Evolutionary conservation across 1,139 yeast genomes (phyloP), one percentile per base, ranked within the genome.

Genomic region (Candida sp.): DNA sequence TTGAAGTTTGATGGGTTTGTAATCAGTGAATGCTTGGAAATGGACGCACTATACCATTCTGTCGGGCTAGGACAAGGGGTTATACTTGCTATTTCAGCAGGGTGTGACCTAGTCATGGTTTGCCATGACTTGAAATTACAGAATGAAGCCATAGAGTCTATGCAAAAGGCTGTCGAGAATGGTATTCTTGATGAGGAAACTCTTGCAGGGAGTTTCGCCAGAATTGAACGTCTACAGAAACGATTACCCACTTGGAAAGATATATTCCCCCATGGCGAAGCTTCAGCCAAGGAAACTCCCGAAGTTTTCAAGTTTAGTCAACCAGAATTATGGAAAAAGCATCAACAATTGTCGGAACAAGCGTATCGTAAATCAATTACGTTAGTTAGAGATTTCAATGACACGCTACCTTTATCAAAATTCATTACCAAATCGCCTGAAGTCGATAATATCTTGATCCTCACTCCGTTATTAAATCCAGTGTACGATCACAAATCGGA

Each of bases 41-140:
- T 82, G 81, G 86, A 82, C 46, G 80, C 86, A 0, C 61, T 82
- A 32, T 79, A 79, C 55, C 82, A 78, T 45, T 78, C 81, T 15
- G 77, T 81, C 25, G 88, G 88, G 1, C 68, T 82, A 35, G 81
- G 84, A 3, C 87, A 82, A 56, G 87, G 87, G 5, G 84, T 82
- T 1, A 75, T 79, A 2, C 65, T 81, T 56, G 84, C 87, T 0
- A 65, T 81, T 4, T 71, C 75, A 46, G 87, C 87, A 2, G 84
- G 86, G 1, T 82, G 87, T 60, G 87, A 82, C 55, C 67, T 82
- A 53, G 80, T 82, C 4, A 69, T 81, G 69, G 84, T 82, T 8
- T 82, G 87, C 53, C 82, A 81, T 47, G 79, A 79, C 47, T 64
- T 65, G 51, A 63, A 68, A n/a, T 65, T 80, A 35, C 88, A 82